A percentile compares a stretch with the other conserved stretches of the same genome.
phyloP scores from a whole-genome alignment of 2,329 filamentous ascomycete genomes.

The Alternaria gaisen region DNA sequence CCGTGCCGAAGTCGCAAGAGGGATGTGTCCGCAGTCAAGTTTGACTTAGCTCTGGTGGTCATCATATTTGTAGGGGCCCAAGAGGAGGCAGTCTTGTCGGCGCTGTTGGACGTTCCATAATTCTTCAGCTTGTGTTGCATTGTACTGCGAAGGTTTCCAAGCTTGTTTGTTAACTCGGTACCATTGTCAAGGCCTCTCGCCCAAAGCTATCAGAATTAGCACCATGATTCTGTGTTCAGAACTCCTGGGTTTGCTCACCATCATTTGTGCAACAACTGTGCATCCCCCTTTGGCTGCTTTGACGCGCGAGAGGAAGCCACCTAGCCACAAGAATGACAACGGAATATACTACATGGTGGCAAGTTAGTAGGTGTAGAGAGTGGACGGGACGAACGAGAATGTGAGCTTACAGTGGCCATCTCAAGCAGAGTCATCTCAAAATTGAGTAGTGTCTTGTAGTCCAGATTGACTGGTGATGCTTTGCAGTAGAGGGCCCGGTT shows the following conservation, averaged over 20 bases:
- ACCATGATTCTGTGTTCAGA: background rate
- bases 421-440: background rate
- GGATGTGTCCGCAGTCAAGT: background rate
- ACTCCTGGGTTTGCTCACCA: background rate
- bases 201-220: background rate
- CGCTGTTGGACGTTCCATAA: background rate
- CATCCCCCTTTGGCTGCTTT: background rate
- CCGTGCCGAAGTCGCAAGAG: background rate
- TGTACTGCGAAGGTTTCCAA: background rate
- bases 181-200: background rate
- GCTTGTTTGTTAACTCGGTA: background rate
- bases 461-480: background rate
- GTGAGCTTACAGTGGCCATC: background rate
- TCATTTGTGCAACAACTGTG: background rate
- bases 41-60: background rate
- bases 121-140: too few relatives aligned
- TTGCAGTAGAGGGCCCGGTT: background rate
- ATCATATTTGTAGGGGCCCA: background rate
- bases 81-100: background rate
- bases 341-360: background rate
- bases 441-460: background rate
- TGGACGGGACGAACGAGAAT: background rate
- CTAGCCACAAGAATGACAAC: background rate
- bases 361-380: background rate
- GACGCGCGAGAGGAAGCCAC: background rate